Evolutionary conservation across 257 asterid species (phyloP).

Genomic region (Nicotiana noctiflora): DNA sequence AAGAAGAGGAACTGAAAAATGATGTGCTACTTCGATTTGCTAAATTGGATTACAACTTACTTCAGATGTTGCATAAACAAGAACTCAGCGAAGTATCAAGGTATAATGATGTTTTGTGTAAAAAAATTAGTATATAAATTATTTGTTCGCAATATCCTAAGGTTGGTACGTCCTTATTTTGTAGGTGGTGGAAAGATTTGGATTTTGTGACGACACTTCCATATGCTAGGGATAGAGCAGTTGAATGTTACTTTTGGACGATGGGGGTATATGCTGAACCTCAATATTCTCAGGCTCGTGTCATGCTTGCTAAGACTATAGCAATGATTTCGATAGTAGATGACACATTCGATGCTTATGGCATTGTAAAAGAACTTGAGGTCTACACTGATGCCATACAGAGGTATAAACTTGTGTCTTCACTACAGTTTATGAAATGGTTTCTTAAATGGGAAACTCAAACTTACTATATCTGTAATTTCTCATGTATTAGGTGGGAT

Average conservation of each 20-base stretch:
- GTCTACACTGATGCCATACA: conserved; percentile 1
- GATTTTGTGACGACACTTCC: conserved; percentile 10
- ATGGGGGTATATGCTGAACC: conserved; percentile 17
- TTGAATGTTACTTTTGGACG: conserved; percentile 21
- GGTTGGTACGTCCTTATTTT: background rate
- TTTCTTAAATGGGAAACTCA: background rate
- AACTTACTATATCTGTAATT: too few species aligned
- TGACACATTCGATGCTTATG: conserved; percentile 28
- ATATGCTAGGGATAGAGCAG: conserved; percentile 23
- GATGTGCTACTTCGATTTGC: conserved; percentile 21
- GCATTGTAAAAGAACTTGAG: conserved; percentile 8
- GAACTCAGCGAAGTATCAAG: conserved; percentile 28
- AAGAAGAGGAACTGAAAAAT: conserved; percentile 15
- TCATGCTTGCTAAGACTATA: conserved; percentile 9
- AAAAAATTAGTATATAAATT: background rate
- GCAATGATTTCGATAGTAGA: conserved; percentile 7
- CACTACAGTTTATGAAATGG: background rate
- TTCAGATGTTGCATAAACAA: conserved; percentile 25
- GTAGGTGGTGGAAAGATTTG: conserved; percentile 21
- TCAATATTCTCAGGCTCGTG: conserved; percentile 8
- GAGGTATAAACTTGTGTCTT: background rate
- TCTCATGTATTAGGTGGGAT: background rate
- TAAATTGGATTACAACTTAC: conserved; percentile 23
- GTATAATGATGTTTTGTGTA: background rate
- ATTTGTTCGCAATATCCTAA: background rate